Base-by-base conservation (phyloP, 176 grass and related monocot species). In the Cenchrus americanus region DNA sequence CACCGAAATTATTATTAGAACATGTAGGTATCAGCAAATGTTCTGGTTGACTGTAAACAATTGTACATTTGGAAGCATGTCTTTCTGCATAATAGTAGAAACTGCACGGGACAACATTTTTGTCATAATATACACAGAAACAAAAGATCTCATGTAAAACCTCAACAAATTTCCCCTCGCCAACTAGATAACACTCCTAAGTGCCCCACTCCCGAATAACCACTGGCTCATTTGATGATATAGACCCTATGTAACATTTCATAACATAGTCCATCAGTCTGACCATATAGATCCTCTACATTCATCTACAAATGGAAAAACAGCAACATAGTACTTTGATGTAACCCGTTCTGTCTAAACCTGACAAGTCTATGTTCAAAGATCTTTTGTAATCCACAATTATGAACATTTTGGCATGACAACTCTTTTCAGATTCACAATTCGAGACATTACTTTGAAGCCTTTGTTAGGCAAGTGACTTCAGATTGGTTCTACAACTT, bases 401-500 rank as follows among this genome's bases (percentile, higher is more conserved):
- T 42, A 14, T 77, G 72, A 65, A 72, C 24, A 86, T 66, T 81
- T 86, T 10, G 2, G 14, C 47, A 23, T 21, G 58, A 9, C 41
- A 2, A 59, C 73, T 53, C 3, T 61, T 61, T 61, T 61, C 9
- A 61, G 58, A 32, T 63, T 63, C 61, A 62, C 23, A 63, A 63
- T 27, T 63, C 11, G 14, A 27, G 30, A 30, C 5, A 14, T 14
- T 53, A 76, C 4, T 63, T 52, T 53, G 62, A 67, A 19, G 59
- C 41, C 12, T 2, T 18, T 85, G 63, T 46, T 76, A 24, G 68
- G 69, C 69, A 69, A 76, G 11, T 66, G 73, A 50, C 19, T 79
- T 48, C 23, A 88, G 52, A 70, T 43, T 50, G 64, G 68, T 83
- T 78, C 85, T 93, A 93, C 23, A 64, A 49, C 61, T 90, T 90